A percentile compares a stretch with the other conserved stretches of the same genome.
Conservation (phyloP, 805 yeast species). For the Lipomyces yamanashiensis region DNA sequence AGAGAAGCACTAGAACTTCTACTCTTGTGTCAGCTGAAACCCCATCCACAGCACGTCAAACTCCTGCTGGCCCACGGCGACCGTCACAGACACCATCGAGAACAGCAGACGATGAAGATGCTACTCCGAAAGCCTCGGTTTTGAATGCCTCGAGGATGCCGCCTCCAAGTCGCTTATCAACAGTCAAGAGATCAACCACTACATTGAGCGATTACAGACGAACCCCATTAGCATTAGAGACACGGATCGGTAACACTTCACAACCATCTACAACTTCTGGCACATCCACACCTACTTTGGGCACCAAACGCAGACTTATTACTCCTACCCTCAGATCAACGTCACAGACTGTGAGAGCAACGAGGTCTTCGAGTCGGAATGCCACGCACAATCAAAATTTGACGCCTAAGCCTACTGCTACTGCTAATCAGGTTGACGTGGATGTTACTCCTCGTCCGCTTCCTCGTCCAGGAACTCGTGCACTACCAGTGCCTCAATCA, state of each 20-base stretch:
- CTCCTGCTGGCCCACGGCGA: constrained; percentile 1
- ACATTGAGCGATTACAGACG: neutral
- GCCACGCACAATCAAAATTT: no score
- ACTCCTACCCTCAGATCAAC: no score
- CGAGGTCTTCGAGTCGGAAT: no score
- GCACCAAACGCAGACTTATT: no score
- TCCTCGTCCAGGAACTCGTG: neutral
- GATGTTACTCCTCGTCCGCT: constrained; percentile 6
- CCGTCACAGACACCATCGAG: neutral
- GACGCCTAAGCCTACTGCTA: neutral
- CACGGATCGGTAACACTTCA: neutral
- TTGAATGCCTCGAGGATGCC: neutral
- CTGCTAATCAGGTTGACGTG: neutral
- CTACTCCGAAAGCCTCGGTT: constrained; percentile 8
- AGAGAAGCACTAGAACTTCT: neutral
- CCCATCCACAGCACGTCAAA: neutral
- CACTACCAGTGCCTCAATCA: neutral
- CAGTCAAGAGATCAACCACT: neutral
- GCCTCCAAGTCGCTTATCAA: neutral
- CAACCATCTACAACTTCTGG: neutral
- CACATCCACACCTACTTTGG: no score
- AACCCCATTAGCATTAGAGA: neutral
- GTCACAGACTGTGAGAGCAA: no score
- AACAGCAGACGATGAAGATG: neutral
- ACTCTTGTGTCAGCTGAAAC: neutral